phyloP scores from a whole-genome alignment of 108 stramenopile genomes.

The Mayamaea pseudoterrestris region DNA sequence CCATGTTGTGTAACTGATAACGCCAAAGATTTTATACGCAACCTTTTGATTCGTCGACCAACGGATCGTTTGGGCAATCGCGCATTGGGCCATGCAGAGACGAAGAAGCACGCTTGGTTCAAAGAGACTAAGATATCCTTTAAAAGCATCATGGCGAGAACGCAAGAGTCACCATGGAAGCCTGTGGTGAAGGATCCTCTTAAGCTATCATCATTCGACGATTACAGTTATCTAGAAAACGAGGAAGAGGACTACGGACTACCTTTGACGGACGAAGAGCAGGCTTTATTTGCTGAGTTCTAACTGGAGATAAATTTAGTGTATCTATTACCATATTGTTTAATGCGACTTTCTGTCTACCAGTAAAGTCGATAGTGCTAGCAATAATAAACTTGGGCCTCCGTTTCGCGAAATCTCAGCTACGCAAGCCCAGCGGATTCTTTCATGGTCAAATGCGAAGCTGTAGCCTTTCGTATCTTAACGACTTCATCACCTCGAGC shows the following conservation, averaged over 20 bases:
- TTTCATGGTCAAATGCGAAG: too few species aligned
- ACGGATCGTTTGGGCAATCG: conserved; percentile 62
- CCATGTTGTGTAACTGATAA: conserved; percentile 25
- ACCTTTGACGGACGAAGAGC: conserved; percentile 6
- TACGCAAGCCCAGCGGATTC: too few species aligned
- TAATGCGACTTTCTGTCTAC: too few species aligned
- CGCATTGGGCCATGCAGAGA: conserved; percentile 53
- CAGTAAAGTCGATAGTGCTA: too few species aligned
- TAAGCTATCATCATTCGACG: conserved; percentile 88
- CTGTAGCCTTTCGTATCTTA: too few species aligned
- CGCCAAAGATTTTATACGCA: conserved; percentile 53
- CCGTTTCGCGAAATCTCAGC: too few species aligned
- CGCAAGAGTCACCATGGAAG: conserved; percentile 81
- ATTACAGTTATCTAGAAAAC: conserved; percentile 4
- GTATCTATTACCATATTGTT: too few species aligned
- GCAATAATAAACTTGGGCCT: too few species aligned
- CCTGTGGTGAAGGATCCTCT: conserved; percentile 71
- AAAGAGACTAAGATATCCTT: conserved; percentile 43
- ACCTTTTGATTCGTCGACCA: conserved; percentile 45
- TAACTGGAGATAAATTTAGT: too few species aligned
- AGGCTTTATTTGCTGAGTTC: conserved; percentile 13
- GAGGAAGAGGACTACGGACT: not conserved
- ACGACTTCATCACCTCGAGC: too few species aligned
- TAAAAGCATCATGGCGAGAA: conserved; percentile 46
- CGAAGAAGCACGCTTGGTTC: conserved; percentile 74